Base-by-base conservation (phyloP, 2,329 filamentous ascomycete genomes). In the Akanthomyces dipterigenus region DNA sequence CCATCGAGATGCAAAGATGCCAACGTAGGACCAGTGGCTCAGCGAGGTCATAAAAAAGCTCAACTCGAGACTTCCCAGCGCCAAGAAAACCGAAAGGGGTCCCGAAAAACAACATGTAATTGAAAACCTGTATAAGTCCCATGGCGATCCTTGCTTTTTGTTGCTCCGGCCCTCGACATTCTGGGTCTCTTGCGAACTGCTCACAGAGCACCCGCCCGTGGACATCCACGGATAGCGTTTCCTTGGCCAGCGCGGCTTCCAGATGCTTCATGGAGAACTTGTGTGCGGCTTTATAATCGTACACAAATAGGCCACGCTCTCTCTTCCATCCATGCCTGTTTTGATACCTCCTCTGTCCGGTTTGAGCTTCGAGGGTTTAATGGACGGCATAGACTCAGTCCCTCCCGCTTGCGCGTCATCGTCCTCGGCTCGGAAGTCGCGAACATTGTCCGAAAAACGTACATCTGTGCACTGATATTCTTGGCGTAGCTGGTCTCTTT, bases 211-310 rank as follows among this genome's bases (percentile, higher is more conserved):
- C 12, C 12, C 16, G 16, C 36, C 43, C 6, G 14, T 22, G 8
- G 2, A 56, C 24, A n/a, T 56, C 40, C 18, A 5, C 43, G 24
- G 45, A 56, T 9, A 56, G n/a, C 18, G 40, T 56, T 36, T 56
- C 54, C 40, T 56, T 2, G 9, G 38, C 11, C 5, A 56, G 20
- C 9, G 54, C 24, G 31, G 54, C 36, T 38, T 45, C 1, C 2
- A 56, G 3, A 26, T 28, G 5, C 22, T 56, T 31, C 11, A 50
- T 6, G 6, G 59, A 45, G n/a, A 61, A n/a, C 51, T 61, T 61
- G 22, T 61, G 43, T 7, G 51, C 31, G 22, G 59, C 51, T 18
- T 60, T 60, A 31, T 60, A 60, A 20, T 60, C 38, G 31, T 45
- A 60, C 1, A 46, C 28, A 38, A 60, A 60, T n/a, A n/a, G 43